Base-by-base conservation (phyloP, 2,329 filamentous ascomycete genomes). In the Colletotrichum sp. region DNA sequence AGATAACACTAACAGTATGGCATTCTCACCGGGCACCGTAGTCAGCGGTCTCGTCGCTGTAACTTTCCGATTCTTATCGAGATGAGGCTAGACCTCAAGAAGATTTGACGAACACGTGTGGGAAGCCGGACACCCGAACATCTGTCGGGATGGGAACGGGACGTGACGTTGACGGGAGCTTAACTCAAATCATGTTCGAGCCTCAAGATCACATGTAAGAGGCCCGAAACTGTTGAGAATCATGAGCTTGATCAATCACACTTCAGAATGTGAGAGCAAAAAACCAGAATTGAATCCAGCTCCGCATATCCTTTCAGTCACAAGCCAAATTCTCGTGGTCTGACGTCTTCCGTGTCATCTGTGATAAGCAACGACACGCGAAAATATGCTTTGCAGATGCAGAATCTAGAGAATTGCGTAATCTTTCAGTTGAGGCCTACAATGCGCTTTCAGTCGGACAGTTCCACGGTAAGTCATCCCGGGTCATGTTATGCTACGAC, bases 141-240 rank as follows among this genome's bases (percentile, higher is more conserved):
- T 62, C 57, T 62, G 8, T 36, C 32, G 32, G 30, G 63, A 16
- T 28, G 36, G 24, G 16, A 67, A 67, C 64, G 64, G 64, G 64
- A 67, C 64, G 44, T 67, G 39, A 67, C 64, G 26, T 62, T 52
- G 64, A 55, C 64, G 64, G 64, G 64, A 67, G 64, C 64, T 67
- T 34, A 67, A 67, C 64, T 21, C 24, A 66, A 66, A 67, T 52
- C 34, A 24, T 1, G 64, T 55, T 67, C 18, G 15, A 32, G 26
- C 26, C n/a, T 21, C 34, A 52, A 24, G 63, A 66, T 67, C 30
- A 67, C 64, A 67, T 67, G 64, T 67, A 28, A 67, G 28, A 67
- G 44, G 5, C 21, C 16, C 36, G 49, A 52, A 67, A 21, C 10
- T 67, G 44, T 67, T 67, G 44, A 30, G 39, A 52, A 52, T 10